Percentiles rank a stretch among this genome's conserved stretches.
These are phyloP conservation scores for Magnolia changhungtana DNA, from an alignment of 164 flowering plant species.

Conservation along the genomic window DNA sequence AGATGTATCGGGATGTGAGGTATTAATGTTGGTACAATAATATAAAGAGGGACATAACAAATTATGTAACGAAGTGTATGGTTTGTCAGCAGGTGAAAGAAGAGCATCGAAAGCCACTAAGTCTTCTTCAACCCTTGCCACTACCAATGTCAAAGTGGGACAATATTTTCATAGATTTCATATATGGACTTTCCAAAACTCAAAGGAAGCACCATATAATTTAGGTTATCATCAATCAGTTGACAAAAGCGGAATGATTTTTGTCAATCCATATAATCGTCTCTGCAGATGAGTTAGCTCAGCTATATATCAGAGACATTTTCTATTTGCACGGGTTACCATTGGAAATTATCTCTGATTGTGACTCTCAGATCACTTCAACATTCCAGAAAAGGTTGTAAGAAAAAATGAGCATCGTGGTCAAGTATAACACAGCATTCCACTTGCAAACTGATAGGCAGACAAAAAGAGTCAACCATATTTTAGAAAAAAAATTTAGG, in stretches of 20 bases:
- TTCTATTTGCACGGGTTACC: background rate
- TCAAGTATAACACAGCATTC: background rate
- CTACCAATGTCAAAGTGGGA: background rate
- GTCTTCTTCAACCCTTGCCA: background rate
- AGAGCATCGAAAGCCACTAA: no score
- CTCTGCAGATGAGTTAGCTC: background rate
- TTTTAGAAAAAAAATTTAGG: background rate
- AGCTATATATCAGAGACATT: background rate
- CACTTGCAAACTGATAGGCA: background rate
- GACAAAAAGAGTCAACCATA: background rate
- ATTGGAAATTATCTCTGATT: background rate
- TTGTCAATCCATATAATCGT: background rate
- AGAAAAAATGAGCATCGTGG: background rate
- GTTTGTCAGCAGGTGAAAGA: no score
- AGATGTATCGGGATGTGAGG: no score
- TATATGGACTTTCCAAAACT: background rate
- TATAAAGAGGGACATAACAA: no score
- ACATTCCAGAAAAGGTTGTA: background rate
- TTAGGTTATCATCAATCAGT: background rate
- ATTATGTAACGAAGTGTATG: no score
- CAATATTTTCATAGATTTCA: background rate
- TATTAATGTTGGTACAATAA: no score
- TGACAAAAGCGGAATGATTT: background rate
- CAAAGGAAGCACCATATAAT: background rate
- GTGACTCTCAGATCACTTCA: background rate